Evolutionary conservation across 2,329 filamentous ascomycete genomes (phyloP), one percentile per base, ranked within the genome.

Genomic region (Alternaria brassicae): DNA sequence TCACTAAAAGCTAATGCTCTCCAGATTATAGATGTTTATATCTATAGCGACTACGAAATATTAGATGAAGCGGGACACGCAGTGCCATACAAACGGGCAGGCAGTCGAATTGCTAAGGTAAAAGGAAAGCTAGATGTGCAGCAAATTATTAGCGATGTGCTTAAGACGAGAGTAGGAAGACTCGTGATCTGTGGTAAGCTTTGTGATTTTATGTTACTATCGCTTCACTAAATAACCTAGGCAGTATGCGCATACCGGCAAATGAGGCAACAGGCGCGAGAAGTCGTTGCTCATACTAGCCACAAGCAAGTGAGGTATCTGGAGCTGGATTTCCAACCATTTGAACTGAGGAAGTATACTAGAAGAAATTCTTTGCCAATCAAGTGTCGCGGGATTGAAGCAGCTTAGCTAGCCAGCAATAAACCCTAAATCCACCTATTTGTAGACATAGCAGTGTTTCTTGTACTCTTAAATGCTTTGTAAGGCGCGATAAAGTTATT

Each of bases 21-120:
- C 15, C 13, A 66, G 49, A 66, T 66, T 58, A 59, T 66, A 49
- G 40, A 66, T 27, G 30, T 66, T 23, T 66, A 63, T 45, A 58
- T 66, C 41, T 66, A 66, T 19, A 15, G 61, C 7, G 6, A 53
- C 48, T 56, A 64, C 27, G 9, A 61, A n/a, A 44, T 63, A 15
- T n/a, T 57, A 15, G 12, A 58, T 55, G 7, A 59, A 23, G 40
- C 37, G 23, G 52, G 52, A 45, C 9, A 51, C 6, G n/a, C 27
- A 52, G 55, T 61, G 10, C 34, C 23, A 42, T 49, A 59, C 17
- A 63, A 44, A 41, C 37, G 34, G 34, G 21, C 19, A 55, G 58
- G 50, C 10, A 53, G 48, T 12, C 30, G 41, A 13, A 59, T 61
- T 54, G 44, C 58, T 32, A 19, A 64, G 52, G 27, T 66, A n/a